Conservation (phyloP, 768 basidiomycete genomes). For the Mycena galopus region DNA sequence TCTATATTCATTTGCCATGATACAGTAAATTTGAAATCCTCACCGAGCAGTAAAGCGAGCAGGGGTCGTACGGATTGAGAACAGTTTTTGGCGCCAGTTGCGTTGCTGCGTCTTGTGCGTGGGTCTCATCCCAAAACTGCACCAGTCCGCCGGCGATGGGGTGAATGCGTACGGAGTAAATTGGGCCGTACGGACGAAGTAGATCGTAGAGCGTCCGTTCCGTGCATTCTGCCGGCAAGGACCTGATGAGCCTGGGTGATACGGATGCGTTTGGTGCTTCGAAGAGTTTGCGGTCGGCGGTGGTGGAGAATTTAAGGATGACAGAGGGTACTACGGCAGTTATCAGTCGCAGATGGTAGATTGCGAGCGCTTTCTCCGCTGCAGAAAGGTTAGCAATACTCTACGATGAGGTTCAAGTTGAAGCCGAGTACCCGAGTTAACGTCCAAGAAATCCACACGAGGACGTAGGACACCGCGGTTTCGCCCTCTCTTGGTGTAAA, state of each 20-base stretch:
- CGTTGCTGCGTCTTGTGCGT: conserved; percentile 31
- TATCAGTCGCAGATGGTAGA: background rate
- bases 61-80: conserved; percentile 31
- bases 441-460: background rate
- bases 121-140: conserved; percentile 29
- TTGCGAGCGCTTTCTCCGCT: conserved; percentile 8
- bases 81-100: background rate
- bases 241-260: background rate
- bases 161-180: background rate
- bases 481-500: background rate
- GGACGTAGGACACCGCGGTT: background rate
- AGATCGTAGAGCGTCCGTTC: background rate
- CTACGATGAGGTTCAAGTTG: background rate
- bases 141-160: conserved; percentile 3
- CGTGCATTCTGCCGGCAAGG: background rate
- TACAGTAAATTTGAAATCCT: background rate
- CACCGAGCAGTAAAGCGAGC: conserved; percentile 32
- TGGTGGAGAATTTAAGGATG: background rate
- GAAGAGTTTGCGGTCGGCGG: background rate
- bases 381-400: background rate
- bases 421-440: background rate
- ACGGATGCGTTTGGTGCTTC: background rate
- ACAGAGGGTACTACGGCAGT: background rate
- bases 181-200: conserved; percentile 8
- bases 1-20: background rate